These are phyloP conservation scores for Vinca major DNA, from an alignment of 305 asterid genomes.

Conservation along the genomic window DNA sequence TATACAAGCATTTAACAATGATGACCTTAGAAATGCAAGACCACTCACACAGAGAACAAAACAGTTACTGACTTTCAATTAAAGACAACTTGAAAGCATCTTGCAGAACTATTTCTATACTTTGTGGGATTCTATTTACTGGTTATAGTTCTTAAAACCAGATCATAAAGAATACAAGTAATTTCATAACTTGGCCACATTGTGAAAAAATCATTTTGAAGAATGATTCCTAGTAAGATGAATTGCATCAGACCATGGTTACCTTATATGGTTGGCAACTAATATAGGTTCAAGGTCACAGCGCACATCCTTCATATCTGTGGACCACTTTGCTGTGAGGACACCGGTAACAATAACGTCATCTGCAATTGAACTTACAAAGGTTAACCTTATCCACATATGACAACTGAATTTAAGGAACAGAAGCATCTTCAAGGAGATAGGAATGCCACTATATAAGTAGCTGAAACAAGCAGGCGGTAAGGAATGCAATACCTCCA, in stretches of 20 bases:
- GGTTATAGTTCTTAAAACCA: not conserved
- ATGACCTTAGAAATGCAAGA: not conserved
- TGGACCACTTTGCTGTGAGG: conserved; percentile 84
- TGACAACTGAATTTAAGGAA: conserved; percentile 7
- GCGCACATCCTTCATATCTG: conserved; percentile 74
- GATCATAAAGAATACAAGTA: not conserved
- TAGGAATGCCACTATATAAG: not conserved
- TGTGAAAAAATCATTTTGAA: not conserved
- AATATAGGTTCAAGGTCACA: conserved; percentile 95
- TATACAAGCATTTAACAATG: not conserved
- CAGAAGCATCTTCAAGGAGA: not conserved
- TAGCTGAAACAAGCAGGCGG: not conserved
- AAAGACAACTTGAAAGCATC: not conserved
- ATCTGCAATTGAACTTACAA: conserved; percentile 36
- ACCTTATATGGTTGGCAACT: conserved; percentile 84
- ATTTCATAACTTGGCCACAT: not conserved
- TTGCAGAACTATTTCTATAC: not conserved
- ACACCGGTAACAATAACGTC: conserved; percentile 89
- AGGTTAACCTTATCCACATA: conserved; percentile 6
- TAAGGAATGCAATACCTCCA: conserved; percentile 53
- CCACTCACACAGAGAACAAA: not conserved
- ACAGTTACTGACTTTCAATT: not conserved
- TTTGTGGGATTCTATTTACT: not conserved
- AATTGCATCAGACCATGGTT: conserved; percentile 14
- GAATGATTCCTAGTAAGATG: not conserved